Base-by-base conservation (phyloP, 169 alveolate species). In the Plasmodium malariae region DNA sequence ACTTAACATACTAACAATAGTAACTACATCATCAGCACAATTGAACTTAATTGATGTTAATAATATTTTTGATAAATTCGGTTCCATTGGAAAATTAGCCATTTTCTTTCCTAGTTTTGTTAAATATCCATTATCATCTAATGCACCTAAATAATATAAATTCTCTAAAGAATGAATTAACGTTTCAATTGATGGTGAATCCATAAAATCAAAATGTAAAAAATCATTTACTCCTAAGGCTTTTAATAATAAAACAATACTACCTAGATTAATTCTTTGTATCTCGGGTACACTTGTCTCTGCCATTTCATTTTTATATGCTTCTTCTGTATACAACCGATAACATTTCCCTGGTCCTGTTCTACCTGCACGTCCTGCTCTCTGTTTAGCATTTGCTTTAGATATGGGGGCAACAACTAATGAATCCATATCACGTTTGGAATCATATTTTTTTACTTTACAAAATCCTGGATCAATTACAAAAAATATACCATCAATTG, bases 381-480 rank as follows among this genome's bases (percentile, higher is more conserved):
- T 93, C 95, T 99, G 99, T 76, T 96, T 96, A 1, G 99, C 99
- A 73, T 98, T 97, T 3, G 99, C 99, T 93, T 98, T 97, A 30
- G 99, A 96, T 28, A 98, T 98, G 0, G 99, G 99, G 3, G 98
- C 98, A 45, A 98, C 98, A 9, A 97, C 96, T 71, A 99, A 95
- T 26, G 98, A 92, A 72, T 99, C 99, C 99, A 99, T 99, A 65
- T 99, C 99, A 28, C 99, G 92, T 93, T 98, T 98, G 9, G 99
- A 98, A 89, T 98, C 98, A 88, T 97, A 99, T 57, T 97, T 97
- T 93, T 98, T 99, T 40, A 98, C 95, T 93, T 98, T 99, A 24
- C 99, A 98, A 91, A 98, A 97, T 0, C 99, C 99, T 6, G 99
- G 99, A 89, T 99, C 99, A n/a, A 99, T 98, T 1, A 99, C 99